Conservation (phyloP, 2,329 filamentous ascomycete species). For the Botrytis byssoidea region DNA sequence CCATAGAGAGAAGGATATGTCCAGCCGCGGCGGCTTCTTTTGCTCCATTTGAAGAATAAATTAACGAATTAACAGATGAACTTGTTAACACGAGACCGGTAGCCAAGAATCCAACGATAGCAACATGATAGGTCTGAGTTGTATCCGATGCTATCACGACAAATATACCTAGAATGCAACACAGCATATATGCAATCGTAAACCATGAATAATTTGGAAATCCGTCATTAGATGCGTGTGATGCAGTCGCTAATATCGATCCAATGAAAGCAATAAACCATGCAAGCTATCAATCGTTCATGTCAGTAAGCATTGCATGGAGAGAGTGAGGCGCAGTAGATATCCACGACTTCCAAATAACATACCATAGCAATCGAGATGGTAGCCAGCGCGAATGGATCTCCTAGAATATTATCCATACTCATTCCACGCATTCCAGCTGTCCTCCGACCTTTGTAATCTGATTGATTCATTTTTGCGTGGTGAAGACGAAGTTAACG, state of each 20-base stretch:
- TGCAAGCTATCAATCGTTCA: slow-evolving; percentile 62
- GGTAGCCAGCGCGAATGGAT: slow-evolving; percentile 93
- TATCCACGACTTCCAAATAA: slow-evolving; percentile 18
- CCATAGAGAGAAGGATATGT: slow-evolving; percentile 91
- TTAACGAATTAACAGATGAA: slow-evolving; percentile 79
- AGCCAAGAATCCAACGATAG: slow-evolving; percentile 81
- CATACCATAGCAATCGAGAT: slow-evolving; percentile 87
- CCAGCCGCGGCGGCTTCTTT: slow-evolving; percentile 87
- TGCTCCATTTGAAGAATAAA: slow-evolving; percentile 72
- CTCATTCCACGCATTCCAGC: slow-evolving; percentile 59
- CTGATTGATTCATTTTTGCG: slow-evolving; percentile 75
- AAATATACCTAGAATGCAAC: slow-evolving; percentile 75
- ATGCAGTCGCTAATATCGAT: slow-evolving; percentile 69
- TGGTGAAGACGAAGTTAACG: slow-evolving; percentile 69
- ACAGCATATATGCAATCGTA: slow-evolving; percentile 81
- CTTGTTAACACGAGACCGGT: slow-evolving; percentile 82
- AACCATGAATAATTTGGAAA: slow-evolving; percentile 95
- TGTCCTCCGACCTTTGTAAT: slow-evolving; percentile 51
- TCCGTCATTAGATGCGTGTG: slow-evolving; percentile 45
- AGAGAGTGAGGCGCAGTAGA: neutral
- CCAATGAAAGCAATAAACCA: slow-evolving; percentile 92
- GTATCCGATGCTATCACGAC: slow-evolving; percentile 82
- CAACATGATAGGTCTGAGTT: slow-evolving; percentile 85
- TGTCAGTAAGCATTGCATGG: slow-evolving; percentile 10
- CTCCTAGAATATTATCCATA: slow-evolving; percentile 87